phyloP scores from a whole-genome alignment of 2,329 filamentous ascomycete species.

The Beauveria rudraprayagi region DNA sequence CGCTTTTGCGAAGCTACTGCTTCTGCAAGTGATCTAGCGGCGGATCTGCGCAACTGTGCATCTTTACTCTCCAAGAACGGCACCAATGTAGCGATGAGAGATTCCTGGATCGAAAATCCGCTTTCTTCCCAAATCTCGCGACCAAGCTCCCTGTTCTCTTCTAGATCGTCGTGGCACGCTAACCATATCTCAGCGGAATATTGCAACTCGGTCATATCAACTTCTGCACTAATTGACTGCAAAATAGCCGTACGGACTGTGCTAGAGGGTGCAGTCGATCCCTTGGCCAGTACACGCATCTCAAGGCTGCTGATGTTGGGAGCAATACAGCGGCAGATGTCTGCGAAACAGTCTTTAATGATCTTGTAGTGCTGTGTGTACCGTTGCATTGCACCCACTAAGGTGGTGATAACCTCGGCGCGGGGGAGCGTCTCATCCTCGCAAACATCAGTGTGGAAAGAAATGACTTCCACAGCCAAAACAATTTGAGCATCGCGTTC shows the following conservation, averaged over 20 bases:
- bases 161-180: constrained; percentile 80
- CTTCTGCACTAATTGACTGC: constrained; percentile 82
- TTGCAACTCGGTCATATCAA: constrained; percentile 80
- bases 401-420: constrained; percentile 58
- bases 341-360: constrained; percentile 84
- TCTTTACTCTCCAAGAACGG: constrained; percentile 76
- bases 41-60: constrained; percentile 71
- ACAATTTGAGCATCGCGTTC: constrained; percentile 85
- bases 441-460: constrained; percentile 79
- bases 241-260: constrained; percentile 77
- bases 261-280: constrained; percentile 68
- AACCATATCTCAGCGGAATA: constrained; percentile 92
- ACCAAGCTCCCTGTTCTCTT: constrained; percentile 78
- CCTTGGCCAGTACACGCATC: constrained; percentile 66
- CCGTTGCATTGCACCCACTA: constrained; percentile 76
- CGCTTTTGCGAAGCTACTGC: constrained; percentile 54
- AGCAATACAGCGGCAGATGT: constrained; percentile 77
- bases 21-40: constrained; percentile 73
- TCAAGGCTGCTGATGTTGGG: constrained; percentile 70
- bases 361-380: constrained; percentile 93
- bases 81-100: constrained; percentile 60
- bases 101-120: constrained; percentile 59
- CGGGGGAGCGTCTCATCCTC: constrained; percentile 69
- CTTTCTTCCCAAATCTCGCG: constrained; percentile 94
- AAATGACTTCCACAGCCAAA: constrained; percentile 77